Conservation (phyloP, 1,139 yeast species). For the Hanseniaspora gamundiae region DNA sequence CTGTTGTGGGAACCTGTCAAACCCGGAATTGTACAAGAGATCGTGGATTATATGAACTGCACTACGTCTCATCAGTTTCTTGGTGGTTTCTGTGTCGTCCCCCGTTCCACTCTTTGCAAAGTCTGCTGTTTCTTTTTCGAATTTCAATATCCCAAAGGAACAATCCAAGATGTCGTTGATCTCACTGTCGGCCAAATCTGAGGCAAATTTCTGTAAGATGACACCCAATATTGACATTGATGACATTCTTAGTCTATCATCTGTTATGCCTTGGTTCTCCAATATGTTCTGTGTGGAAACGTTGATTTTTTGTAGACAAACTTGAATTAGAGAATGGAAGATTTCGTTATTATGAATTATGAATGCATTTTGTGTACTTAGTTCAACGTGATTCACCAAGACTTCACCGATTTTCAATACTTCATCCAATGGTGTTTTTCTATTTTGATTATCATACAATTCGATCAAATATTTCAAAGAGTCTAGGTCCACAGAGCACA, state of each 20-base stretch:
- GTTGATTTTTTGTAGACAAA: slow-evolving; percentile 21
- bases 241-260: slow-evolving; percentile 65
- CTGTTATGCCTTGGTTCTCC: slow-evolving; percentile 21
- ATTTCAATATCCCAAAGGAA: slow-evolving; percentile 56
- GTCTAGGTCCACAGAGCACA: slow-evolving; percentile 34
- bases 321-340: slow-evolving; percentile 27
- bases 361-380: slow-evolving; percentile 17
- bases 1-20: slow-evolving; percentile 36
- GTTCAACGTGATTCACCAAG: slow-evolving; percentile 41
- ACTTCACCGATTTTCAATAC: slow-evolving; percentile 74
- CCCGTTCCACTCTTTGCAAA: neutral
- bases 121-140: slow-evolving; percentile 32
- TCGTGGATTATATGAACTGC: slow-evolving; percentile 64
- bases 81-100: slow-evolving; percentile 28
- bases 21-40: slow-evolving; percentile 36
- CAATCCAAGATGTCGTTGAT: slow-evolving; percentile 58
- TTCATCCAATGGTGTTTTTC: slow-evolving; percentile 35
- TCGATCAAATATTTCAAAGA: slow-evolving; percentile 32
- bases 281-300: slow-evolving; percentile 13
- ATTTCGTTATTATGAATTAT: slow-evolving; percentile 34
- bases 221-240: slow-evolving; percentile 72
- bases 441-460: slow-evolving; percentile 29
- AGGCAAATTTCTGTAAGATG: slow-evolving; percentile 47
- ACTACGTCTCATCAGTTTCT: slow-evolving; percentile 50
- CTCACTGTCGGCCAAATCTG: slow-evolving; percentile 33